Evolutionary conservation across 768 basidiomycete genomes (phyloP), one percentile per base, ranked within the genome.

Genomic region (Mycena rebaudengoi): DNA sequence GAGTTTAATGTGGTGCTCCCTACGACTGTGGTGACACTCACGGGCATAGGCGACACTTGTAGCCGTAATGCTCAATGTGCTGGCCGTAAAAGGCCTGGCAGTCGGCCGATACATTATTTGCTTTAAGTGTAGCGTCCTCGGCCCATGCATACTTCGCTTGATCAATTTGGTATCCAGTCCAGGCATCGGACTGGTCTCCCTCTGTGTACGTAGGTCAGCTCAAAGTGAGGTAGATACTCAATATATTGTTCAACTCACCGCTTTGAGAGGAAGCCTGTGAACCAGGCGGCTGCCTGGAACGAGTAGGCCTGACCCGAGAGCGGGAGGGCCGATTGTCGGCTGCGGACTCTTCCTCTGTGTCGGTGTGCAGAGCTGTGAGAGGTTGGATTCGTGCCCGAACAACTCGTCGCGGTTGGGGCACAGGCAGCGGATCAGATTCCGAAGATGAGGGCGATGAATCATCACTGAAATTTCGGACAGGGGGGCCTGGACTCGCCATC

Each of bases 401-500:
- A 52, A 52, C 35, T 51, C 33, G 49, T 39, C 50, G 50, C 33
- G 35, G 50, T 52, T 39, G 50, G 52, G 39, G 39, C 39, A 30
- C 52, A 41, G 52, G 37, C 28, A 41, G 39, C 35, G 37, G 51
- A 53, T 53, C 52, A 41, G 25, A 28, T 28, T 53, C 52, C 52
- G 52, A 53, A 52, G 33, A 37, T 52, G 50, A 52, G 26, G 25
- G 26, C 18, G 39, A 53, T 40, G 23, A 25, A 41, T 41, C 39
- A 41, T 53, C 52, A 41, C 52, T 41, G 39, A 40, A 30, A 30
- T 53, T 41, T 41, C 52, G 37, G 39, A 53, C 28, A 29, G 37
- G 52, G 25, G n/a, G 52, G 52, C 52, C 52, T 41, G 52, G 52
- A 53, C 52, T 53, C 52, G 52, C 39, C 37, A 53, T 40, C 39